Conservation (phyloP, 257 asterid genomes). For the Handroanthus guayacan region DNA sequence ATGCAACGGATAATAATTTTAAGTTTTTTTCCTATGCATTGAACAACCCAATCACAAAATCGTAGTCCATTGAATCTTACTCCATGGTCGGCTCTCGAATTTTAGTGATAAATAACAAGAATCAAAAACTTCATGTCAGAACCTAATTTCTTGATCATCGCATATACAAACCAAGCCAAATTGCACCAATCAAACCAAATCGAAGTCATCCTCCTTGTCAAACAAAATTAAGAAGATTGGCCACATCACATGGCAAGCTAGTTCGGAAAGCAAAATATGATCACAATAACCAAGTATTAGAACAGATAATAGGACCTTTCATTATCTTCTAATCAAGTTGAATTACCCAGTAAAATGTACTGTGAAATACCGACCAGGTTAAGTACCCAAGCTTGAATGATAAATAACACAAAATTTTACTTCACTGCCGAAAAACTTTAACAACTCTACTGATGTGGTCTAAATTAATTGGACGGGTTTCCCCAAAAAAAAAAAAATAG, state of each 20-base stretch:
- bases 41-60: slow-evolving; percentile 1
- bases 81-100: neutral
- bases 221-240: too few species aligned
- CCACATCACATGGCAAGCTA: neutral
- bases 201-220: neutral
- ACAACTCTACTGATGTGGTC: neutral
- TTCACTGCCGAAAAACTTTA: slow-evolving; percentile 4
- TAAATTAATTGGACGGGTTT: neutral
- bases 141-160: too few species aligned
- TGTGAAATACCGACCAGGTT: neutral
- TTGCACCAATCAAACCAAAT: neutral
- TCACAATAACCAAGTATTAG: neutral
- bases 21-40: too few species aligned
- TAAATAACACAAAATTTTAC: neutral
- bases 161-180: neutral
- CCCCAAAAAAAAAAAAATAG: neutral
- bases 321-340: slow-evolving; percentile 2
- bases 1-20: too few species aligned
- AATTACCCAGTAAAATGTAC: neutral
- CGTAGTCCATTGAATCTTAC: neutral
- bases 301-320: neutral
- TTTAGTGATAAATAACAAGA: too few species aligned
- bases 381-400: neutral
- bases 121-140: too few species aligned
- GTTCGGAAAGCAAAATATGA: neutral